Evolutionary conservation across 768 basidiomycete species (phyloP), one percentile per base, ranked within the genome.

Genomic region (Amanita molliuscula): DNA sequence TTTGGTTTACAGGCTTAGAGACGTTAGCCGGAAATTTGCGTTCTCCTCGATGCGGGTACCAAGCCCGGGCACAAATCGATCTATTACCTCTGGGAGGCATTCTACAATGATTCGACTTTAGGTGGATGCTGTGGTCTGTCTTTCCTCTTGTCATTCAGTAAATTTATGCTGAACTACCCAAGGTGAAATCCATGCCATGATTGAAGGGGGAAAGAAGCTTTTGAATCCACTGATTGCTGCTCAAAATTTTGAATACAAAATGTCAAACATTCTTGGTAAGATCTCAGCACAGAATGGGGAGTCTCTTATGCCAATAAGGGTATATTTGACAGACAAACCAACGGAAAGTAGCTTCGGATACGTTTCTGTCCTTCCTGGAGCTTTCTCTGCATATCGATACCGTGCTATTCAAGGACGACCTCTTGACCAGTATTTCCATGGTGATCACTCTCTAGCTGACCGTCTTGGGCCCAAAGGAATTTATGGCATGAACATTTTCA

Each of bases 241-340:
- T 13, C 94, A 97, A 65, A 96, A 97, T 67, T 94, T 94, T 58
- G 92, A 94, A 68, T 96, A 96, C 71, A 96, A 92, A 70, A 95
- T 97, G 89, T 93, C 90, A 40, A 96, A 97, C 67, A 96, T 98
- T 61, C 73, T 97, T 25, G 87, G 84, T 81, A 56, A 48, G 71
- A 48, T 31, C 28, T 20, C 9, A 10, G 45, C 18, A 42, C 8
- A 7, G 18, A 15, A 10, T 25, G n/a, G 18, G 4, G 26, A 28
- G 25, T 13, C 6, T 11, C n/a, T 5, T 3, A 11, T 18, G 5
- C 28, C 21, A 29, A 41, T 21, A 26, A 21, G 9, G 18, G 28
- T 7, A 31, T 23, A 35, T 28, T 16, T 9, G 6, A 25, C 47
- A 84, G 91, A 94, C 64, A 94, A 96, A 63, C 94, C 94, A 1